These are phyloP conservation scores for Limtongia smithiae DNA, from an alignment of 805 yeast genomes.

Conservation along the genomic window DNA sequence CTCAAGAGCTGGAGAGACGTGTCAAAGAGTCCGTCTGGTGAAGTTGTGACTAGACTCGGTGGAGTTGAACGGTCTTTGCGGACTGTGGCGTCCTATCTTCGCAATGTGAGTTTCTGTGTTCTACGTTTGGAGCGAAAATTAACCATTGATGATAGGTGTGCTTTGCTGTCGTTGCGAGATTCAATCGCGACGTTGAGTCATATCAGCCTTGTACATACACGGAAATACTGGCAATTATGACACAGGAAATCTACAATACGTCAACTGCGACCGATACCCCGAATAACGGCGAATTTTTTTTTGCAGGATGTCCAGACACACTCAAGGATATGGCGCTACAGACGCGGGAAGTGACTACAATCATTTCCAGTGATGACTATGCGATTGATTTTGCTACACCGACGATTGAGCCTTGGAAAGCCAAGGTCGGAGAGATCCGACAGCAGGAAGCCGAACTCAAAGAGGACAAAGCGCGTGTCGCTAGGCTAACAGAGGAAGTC, in stretches of 20 bases:
- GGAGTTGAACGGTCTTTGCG: not conserved
- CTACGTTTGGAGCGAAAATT: not conserved
- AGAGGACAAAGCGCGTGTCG: conserved; percentile 21
- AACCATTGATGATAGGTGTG: not conserved
- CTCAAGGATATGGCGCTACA: not conserved
- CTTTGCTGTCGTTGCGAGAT: not conserved
- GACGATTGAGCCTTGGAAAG: conserved; percentile 31
- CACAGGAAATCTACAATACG: not conserved
- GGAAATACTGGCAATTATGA: conserved; percentile 13
- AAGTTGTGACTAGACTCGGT: not conserved
- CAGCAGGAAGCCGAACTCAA: conserved; percentile 13
- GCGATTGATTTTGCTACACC: not conserved
- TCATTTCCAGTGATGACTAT: not conserved
- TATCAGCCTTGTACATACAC: not conserved
- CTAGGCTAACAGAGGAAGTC: conserved; percentile 25
- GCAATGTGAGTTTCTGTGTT: conserved; percentile 2
- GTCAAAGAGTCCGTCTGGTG: conserved; percentile 4
- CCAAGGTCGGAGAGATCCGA: conserved; percentile 22
- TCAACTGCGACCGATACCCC: not conserved
- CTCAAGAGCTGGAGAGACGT: not conserved
- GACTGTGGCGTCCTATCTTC: not conserved
- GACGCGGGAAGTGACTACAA: not conserved
- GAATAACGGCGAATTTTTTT: not conserved
- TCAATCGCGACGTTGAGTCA: conserved; percentile 2
- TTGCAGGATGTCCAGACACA: not conserved